A percentile compares a stretch with the other conserved stretches of the same genome.
phyloP scores from a whole-genome alignment of 495 filamentous ascomycete species.

The Penicillium bialowiezense region DNA sequence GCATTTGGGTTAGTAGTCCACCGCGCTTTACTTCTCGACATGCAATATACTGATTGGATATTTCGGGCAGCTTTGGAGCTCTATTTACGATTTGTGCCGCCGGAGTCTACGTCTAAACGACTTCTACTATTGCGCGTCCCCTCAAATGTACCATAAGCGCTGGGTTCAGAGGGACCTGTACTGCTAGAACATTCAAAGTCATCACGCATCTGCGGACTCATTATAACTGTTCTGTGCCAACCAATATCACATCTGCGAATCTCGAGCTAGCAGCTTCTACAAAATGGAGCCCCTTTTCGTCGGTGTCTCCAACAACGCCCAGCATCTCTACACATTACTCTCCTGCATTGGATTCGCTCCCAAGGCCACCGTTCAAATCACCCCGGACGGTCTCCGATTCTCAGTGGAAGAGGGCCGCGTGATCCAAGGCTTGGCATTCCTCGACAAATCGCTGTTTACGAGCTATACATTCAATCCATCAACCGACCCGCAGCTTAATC shows the following conservation, averaged over 20 bases:
- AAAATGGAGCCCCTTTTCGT: constrained; percentile 61
- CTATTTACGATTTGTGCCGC: constrained; percentile 98
- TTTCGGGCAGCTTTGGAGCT: constrained; percentile 72
- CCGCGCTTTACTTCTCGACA: neutral
- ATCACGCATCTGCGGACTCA: constrained; percentile 17
- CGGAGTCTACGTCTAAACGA: constrained; percentile 89
- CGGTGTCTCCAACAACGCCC: constrained; percentile 80
- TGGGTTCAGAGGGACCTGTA: constrained; percentile 33
- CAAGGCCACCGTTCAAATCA: constrained; percentile 81
- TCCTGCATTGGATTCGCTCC: constrained; percentile 80
- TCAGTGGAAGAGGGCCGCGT: constrained; percentile 79
- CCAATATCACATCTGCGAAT: constrained; percentile 5
- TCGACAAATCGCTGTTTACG: constrained; percentile 82
- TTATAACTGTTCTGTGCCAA: constrained; percentile 7
- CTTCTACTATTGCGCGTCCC: constrained; percentile 26
- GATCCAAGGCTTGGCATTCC: constrained; percentile 84
- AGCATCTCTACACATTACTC: constrained; percentile 85
- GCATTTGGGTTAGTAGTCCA: constrained; percentile 73
- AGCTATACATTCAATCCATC: constrained; percentile 66
- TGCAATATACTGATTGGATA: neutral
- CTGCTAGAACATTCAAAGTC: constrained; percentile 34
- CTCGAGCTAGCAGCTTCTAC: constrained; percentile 5
- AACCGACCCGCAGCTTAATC: constrained; percentile 12
- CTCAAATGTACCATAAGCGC: constrained; percentile 40
- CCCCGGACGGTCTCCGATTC: constrained; percentile 78